These are phyloP conservation scores for Pelagomonas calceolata DNA, from an alignment of 108 stramenopile species.

Conservation along the genomic window DNA sequence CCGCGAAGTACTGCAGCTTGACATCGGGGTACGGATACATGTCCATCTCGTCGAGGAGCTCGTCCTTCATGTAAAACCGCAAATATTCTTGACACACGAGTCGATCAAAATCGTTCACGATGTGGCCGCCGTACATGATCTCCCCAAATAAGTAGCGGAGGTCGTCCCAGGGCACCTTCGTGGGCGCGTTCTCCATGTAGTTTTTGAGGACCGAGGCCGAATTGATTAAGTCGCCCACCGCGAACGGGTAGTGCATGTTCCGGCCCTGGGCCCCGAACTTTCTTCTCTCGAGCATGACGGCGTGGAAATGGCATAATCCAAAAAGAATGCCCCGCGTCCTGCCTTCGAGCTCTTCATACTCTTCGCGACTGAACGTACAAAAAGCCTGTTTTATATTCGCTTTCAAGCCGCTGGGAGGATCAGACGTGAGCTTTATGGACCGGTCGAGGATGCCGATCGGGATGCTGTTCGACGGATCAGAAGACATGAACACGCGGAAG, in stretches of 20 bases:
- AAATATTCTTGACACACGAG: slow-evolving; percentile 36
- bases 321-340: slow-evolving; percentile 37
- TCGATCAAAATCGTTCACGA: slow-evolving; percentile 48
- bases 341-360: slow-evolving; percentile 12
- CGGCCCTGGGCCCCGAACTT: slow-evolving; percentile 46
- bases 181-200: slow-evolving; percentile 32
- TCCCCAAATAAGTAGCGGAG: slow-evolving; percentile 54
- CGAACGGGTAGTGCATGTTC: slow-evolving; percentile 42
- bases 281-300: slow-evolving; percentile 40
- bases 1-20: slow-evolving; percentile 6
- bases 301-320: slow-evolving; percentile 49
- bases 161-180: slow-evolving; percentile 50
- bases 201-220: slow-evolving; percentile 42
- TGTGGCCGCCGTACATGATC: slow-evolving; percentile 61
- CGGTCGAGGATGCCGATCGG: slow-evolving; percentile 43
- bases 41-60: slow-evolving; percentile 21
- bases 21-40: slow-evolving; percentile 11
- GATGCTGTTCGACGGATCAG: slow-evolving; percentile 51
- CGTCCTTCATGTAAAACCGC: slow-evolving; percentile 25
- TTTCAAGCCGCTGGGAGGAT: slow-evolving; percentile 45
- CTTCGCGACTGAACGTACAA: slow-evolving; percentile 35
- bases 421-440: slow-evolving; percentile 50
- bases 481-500: slow-evolving; percentile 47
- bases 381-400: slow-evolving; percentile 45
- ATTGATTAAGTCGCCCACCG: slow-evolving; percentile 39